Evolutionary conservation across 306 rosid species (phyloP), one percentile per base, ranked within the genome.

Genomic region (Rosa chinensis): DNA sequence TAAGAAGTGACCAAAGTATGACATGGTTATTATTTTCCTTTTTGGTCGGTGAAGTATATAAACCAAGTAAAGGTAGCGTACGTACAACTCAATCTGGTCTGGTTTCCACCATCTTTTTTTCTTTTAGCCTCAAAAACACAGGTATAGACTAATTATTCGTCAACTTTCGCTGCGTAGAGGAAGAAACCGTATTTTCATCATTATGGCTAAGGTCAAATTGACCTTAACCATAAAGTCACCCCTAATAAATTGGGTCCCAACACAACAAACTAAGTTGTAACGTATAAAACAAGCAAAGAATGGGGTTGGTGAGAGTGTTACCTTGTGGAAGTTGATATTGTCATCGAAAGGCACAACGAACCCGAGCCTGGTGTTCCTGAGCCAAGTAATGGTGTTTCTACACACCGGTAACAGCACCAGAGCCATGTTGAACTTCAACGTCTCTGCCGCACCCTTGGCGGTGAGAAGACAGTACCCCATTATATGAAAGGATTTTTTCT

Each of bases 261-360:
- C 28, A 64, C 5, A 70, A 10, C 6, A 66, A 37, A 70, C 14
- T 40, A 39, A 40, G 50, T 20, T 40, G 8, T 40, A 17, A 63
- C 72, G 49, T 81, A 72, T 76, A 69, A 70, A 81, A 35, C 7
- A 78, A 83, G 75, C 81, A 52, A 74, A 40, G 23, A 49, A 74
- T 14, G 8, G 69, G 25, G 35, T 37, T 20, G 48, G 64, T n/a
- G 35, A 32, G 28, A 18, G 25, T 21, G 43, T 32, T 32, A 96
- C 99, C 99, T 96, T 96, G 69, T 96, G 99, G 84, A 96, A 91
- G 88, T 96, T 96, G 86, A 96, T 96, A 84, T 93, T 96, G 92
- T 96, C 99, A 83, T 96, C 98, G 78, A 96, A 96, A 61, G 98
- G 99, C 53, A 96, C 77, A 83, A 84, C 53, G 78, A 68, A 73